These are phyloP conservation scores for Fomitopsis betulina DNA, from an alignment of 1,284 basidiomycete species.

Conservation along the genomic window DNA sequence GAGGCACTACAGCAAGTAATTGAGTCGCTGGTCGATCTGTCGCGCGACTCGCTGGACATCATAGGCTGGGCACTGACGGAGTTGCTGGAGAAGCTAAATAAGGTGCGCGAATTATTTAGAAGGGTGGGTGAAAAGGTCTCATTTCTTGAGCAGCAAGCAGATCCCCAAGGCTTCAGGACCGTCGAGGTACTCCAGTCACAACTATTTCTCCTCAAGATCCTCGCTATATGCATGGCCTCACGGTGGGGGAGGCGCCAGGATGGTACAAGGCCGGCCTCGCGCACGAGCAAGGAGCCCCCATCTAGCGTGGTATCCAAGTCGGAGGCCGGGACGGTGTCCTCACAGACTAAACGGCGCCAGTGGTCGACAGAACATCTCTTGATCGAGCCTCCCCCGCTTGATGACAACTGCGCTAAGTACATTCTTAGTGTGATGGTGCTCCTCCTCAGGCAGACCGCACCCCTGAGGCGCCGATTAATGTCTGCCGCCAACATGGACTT, in stretches of 20 bases:
- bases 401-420: slow-evolving; percentile 85
- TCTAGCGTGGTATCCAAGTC: slow-evolving; percentile 26
- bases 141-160: slow-evolving; percentile 38
- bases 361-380: slow-evolving; percentile 41
- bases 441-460: slow-evolving; percentile 73
- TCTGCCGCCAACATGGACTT: slow-evolving; percentile 61
- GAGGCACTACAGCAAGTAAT: slow-evolving; percentile 69
- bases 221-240: slow-evolving; percentile 74
- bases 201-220: slow-evolving; percentile 82
- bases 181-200: slow-evolving; percentile 86
- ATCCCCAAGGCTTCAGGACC: slow-evolving; percentile 46
- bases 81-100: slow-evolving; percentile 71
- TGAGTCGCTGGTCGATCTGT: slow-evolving; percentile 74
- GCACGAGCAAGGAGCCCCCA: slow-evolving; percentile 32
- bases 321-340: slow-evolving; percentile 21
- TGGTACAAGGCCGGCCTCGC: slow-evolving; percentile 35
- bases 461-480: slow-evolving; percentile 52
- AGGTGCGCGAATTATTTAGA: slow-evolving; percentile 45
- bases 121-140: background rate
- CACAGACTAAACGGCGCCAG: slow-evolving; percentile 26
- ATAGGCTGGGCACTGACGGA: slow-evolving; percentile 77
- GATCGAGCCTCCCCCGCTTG: slow-evolving; percentile 73
- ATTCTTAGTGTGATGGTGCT: slow-evolving; percentile 79
- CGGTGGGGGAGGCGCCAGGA: slow-evolving; percentile 57
- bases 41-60: slow-evolving; percentile 70